Conservation (phyloP, 345 rosid genomes). For the Sonneratia alba region DNA sequence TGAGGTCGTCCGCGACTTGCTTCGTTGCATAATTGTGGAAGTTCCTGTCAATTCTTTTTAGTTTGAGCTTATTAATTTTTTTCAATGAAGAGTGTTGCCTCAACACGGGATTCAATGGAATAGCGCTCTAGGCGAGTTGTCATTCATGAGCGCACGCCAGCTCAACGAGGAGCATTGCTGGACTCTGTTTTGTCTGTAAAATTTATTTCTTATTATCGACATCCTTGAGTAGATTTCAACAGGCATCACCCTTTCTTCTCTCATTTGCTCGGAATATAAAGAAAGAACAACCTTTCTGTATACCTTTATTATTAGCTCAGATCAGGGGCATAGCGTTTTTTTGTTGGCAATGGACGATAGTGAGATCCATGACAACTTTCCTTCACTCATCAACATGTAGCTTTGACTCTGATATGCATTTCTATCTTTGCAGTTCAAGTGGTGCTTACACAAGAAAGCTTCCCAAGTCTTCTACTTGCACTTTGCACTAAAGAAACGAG, state of each 20-base stretch:
- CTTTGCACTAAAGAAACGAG: conserved; percentile 85
- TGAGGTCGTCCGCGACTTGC: not conserved
- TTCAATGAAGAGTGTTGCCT: not conserved
- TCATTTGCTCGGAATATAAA: not conserved
- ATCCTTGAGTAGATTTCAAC: not conserved
- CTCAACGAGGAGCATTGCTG: not conserved
- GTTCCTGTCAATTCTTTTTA: not conserved
- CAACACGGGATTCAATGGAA: not conserved
- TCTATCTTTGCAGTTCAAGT: conserved; percentile 52
- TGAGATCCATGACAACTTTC: not conserved
- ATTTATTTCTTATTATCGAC: not conserved
- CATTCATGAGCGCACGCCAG: not conserved
- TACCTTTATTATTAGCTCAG: not conserved
- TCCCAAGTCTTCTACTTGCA: conserved; percentile 85
- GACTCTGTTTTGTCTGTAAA: not conserved
- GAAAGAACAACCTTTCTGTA: not conserved
- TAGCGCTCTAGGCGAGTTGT: not conserved
- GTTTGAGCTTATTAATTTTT: too few species aligned
- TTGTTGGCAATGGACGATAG: not conserved
- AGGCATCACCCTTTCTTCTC: too few species aligned
- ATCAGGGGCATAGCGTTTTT: not conserved
- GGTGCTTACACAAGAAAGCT: conserved; percentile 81
- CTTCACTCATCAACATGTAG: not conserved
- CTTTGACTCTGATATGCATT: not conserved
- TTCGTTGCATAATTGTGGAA: not conserved